Conservation (phyloP, 345 rosid species). For the Hibiscus trionum region DNA sequence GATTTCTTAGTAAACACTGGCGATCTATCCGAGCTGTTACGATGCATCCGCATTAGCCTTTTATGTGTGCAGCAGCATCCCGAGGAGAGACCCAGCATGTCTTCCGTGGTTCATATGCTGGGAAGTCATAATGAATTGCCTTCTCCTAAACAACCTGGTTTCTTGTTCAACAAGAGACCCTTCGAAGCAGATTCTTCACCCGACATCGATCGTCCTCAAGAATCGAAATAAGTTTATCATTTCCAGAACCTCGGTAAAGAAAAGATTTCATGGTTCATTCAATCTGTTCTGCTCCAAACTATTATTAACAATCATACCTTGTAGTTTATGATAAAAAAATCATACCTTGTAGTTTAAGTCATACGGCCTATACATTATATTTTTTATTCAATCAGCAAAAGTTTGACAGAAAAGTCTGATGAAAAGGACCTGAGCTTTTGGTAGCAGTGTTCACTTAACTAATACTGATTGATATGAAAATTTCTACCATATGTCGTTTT, state of each 20-base stretch:
- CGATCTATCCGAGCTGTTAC: slow-evolving; percentile 15
- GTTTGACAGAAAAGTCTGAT: too few species aligned
- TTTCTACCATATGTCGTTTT: too few species aligned
- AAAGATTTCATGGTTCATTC: background rate
- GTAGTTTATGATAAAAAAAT: too few species aligned
- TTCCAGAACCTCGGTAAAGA: slow-evolving; percentile 6
- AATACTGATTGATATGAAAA: too few species aligned
- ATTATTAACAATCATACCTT: background rate
- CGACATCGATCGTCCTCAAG: background rate
- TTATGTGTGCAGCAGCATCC: slow-evolving; percentile 38
- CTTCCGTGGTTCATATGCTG: slow-evolving; percentile 36
- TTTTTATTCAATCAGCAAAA: too few species aligned
- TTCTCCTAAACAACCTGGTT: slow-evolving; percentile 28
- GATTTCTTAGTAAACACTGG: slow-evolving; percentile 12
- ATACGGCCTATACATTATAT: background rate
- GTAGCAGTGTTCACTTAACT: too few species aligned
- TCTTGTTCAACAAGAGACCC: background rate
- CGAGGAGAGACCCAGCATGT: slow-evolving; percentile 41
- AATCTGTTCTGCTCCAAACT: background rate
- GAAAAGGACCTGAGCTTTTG: too few species aligned
- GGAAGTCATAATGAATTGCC: slow-evolving; percentile 31
- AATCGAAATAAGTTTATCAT: background rate
- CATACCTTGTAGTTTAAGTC: too few species aligned
- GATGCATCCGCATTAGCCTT: slow-evolving; percentile 38
- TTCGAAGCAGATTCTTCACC: background rate